Conservation (phyloP, 345 rosid species). For the Citrus maxima region DNA sequence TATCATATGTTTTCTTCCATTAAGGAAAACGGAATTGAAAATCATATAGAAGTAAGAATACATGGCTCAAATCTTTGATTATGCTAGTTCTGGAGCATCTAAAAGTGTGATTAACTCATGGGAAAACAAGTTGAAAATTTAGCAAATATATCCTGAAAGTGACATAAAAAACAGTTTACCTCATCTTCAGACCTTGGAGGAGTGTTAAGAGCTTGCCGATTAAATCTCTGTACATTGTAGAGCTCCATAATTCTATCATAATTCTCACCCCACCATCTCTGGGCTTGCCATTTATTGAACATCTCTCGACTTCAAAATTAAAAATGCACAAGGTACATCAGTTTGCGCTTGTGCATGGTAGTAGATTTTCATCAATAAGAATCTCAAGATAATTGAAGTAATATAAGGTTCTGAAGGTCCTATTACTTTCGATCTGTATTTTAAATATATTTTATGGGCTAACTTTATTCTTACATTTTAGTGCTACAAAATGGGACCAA, state of each 20-base stretch:
- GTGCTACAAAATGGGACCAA: neutral
- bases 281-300: constrained; percentile 98
- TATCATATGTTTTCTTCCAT: neutral
- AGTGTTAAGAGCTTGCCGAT: constrained; percentile 87
- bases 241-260: constrained; percentile 94
- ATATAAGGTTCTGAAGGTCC: neutral
- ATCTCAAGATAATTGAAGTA: neutral
- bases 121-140: neutral
- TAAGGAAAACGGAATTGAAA: neutral
- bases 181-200: constrained; percentile 92
- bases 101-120: neutral
- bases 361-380: neutral
- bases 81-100: neutral
- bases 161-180: constrained; percentile 30
- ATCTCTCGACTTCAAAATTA: constrained; percentile 76
- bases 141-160: neutral
- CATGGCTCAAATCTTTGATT: neutral
- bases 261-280: constrained; percentile 98
- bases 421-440: neutral
- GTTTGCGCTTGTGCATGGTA: constrained; percentile 3
- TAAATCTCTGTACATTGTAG: constrained; percentile 94
- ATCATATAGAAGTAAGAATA: neutral
- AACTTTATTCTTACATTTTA: neutral
- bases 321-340: constrained; percentile 24
- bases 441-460: neutral